Evolutionary conservation across 352 stramenopile genomes (phyloP), one percentile per base, ranked within the genome.

Genomic region (Phytopythium mirpurense): DNA sequence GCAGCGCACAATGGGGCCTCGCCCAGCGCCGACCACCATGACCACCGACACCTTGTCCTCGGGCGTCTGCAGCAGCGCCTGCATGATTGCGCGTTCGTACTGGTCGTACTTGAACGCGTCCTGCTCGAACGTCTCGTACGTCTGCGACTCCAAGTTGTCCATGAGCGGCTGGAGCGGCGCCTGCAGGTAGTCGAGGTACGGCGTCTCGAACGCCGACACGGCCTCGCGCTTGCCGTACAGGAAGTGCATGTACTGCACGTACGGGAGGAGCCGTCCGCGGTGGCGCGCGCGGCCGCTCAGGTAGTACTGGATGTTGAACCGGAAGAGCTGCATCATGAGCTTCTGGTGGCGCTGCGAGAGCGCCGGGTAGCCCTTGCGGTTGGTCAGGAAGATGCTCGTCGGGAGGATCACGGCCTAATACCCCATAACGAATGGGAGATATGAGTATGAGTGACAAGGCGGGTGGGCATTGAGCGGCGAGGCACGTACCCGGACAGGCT

Each of bases 41-140:
- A 92, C 78, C 36, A 92, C 73, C n/a, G 82, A 88, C 34, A 77
- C 74, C 45, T 92, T 87, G 35, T 84, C 63, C 45, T 68, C 65
- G 0, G 73, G 66, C 0, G 78, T 88, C 31, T 70, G 62, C 42
- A 62, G 49, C 18, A 98, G 71, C 5, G 88, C 89, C 55, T 86
- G 72, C 1, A 70, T 82, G 35, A 99, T 80, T 6, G 96, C 97
- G 44, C 90, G 74, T 63, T 99, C 86, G 72, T 99, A 99, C 54
- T 91, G 82, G n/a, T 83, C 70, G 67, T 99, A 99, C 72, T 99
- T 99, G 63, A 99, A 96, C 1, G 92, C 90, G 75, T 99, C 96
- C 67, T 97, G 96, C 63, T 99, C 97, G 66, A 99, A 98, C 0
- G 91, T 98, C 77, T 99, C 96, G 75, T 99, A 99, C 45, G 96